phyloP scores from a whole-genome alignment of 1,284 basidiomycete genomes.

The Trichosporon sp. region DNA sequence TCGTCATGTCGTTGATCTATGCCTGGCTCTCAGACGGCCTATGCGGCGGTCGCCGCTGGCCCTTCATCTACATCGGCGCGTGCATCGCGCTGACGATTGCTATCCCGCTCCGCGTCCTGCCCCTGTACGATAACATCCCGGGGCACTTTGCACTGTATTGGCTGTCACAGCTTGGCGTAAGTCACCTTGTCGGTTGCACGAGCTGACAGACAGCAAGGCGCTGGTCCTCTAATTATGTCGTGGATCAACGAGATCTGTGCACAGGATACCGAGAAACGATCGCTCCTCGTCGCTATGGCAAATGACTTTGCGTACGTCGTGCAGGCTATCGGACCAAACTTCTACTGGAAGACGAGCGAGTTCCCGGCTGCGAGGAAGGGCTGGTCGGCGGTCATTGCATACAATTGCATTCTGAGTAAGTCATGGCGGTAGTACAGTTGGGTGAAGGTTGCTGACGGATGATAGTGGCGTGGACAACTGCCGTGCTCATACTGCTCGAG shows the following conservation, averaged over 20 bases:
- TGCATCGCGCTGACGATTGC: slow-evolving; percentile 23
- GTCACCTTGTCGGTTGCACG: too few species aligned
- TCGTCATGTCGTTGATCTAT: slow-evolving; percentile 25
- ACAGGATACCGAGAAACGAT: slow-evolving; percentile 34
- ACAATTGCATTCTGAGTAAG: slow-evolving; percentile 25
- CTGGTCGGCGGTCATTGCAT: slow-evolving; percentile 22
- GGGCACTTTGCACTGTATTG: slow-evolving; percentile 31
- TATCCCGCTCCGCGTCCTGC: slow-evolving; percentile 22
- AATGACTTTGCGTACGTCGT: slow-evolving; percentile 42
- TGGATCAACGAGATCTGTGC: slow-evolving; percentile 38
- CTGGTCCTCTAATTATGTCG: slow-evolving; percentile 20
- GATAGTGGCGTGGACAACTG: slow-evolving; percentile 19
- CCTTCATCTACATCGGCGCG: slow-evolving; percentile 33
- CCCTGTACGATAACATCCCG: slow-evolving; percentile 31
- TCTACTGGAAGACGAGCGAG: slow-evolving; percentile 39
- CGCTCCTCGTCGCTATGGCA: slow-evolving; percentile 32
- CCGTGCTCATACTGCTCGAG: slow-evolving; percentile 21
- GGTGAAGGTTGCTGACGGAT: too few species aligned
- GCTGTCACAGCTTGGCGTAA: slow-evolving; percentile 8
- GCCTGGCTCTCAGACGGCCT: slow-evolving; percentile 38
- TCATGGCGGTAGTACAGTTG: too few species aligned
- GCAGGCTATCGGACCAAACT: slow-evolving; percentile 35
- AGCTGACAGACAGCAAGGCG: too few species aligned
- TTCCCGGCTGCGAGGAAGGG: slow-evolving; percentile 35
- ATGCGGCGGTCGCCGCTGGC: slow-evolving; percentile 31